These are phyloP conservation scores for Ophiostoma himal-ulmi DNA, from an alignment of 2,329 filamentous ascomycete species.

Conservation along the genomic window DNA sequence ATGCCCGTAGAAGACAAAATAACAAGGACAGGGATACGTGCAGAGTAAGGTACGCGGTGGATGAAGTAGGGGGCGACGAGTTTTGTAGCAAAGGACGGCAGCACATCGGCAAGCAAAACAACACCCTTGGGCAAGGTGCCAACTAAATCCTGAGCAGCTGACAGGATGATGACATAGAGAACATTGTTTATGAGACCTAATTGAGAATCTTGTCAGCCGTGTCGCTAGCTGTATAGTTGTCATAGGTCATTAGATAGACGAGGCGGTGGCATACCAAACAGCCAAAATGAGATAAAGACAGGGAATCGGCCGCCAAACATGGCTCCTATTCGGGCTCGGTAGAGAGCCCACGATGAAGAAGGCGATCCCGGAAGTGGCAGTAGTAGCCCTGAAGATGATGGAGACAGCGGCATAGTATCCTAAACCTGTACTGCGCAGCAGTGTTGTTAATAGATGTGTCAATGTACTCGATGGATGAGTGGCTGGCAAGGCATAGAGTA, in stretches of 20 bases:
- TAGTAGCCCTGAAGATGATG: constrained; percentile 40
- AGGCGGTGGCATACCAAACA: constrained; percentile 62
- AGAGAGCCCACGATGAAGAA: constrained; percentile 66
- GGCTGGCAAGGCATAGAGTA: background rate
- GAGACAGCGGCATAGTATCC: constrained; percentile 34
- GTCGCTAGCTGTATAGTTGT: background rate
- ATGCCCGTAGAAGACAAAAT: constrained; percentile 74
- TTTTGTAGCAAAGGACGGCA: constrained; percentile 84
- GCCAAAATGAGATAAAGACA: constrained; percentile 80
- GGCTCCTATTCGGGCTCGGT: constrained; percentile 57
- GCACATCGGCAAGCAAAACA: constrained; percentile 86
- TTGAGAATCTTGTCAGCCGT: constrained; percentile 39
- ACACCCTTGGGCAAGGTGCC: constrained; percentile 82
- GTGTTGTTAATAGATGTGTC: background rate
- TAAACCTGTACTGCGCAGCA: background rate
- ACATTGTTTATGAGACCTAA: constrained; percentile 86
- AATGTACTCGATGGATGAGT: background rate
- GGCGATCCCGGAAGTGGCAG: constrained; percentile 54
- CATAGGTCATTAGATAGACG: background rate
- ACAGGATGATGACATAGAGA: constrained; percentile 94
- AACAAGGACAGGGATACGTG: constrained; percentile 70
- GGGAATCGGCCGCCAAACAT: constrained; percentile 60
- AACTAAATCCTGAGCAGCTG: constrained; percentile 90
- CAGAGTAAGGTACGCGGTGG: constrained; percentile 72
- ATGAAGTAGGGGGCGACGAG: constrained; percentile 91